phyloP scores from a whole-genome alignment of 768 basidiomycete species.

The Rhodotorula taiwanensis region DNA sequence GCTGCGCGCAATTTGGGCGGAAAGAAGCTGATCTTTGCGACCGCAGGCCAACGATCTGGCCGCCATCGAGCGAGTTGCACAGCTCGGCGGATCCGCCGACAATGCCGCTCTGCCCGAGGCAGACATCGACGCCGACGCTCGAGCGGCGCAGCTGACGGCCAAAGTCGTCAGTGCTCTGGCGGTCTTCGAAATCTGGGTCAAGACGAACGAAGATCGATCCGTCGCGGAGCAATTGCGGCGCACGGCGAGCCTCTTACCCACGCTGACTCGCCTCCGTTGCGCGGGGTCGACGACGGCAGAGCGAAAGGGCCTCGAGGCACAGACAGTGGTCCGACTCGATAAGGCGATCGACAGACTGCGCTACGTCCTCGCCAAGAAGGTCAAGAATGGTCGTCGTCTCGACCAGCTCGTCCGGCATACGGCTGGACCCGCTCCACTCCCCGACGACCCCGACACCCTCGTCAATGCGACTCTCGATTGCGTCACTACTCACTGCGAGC shows the following conservation, averaged over 20 bases:
- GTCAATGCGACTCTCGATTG: slow-evolving; percentile 6
- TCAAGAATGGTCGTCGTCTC: neutral
- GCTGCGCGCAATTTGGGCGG: slow-evolving; percentile 45
- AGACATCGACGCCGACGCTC: neutral
- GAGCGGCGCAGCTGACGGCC: slow-evolving; percentile 4
- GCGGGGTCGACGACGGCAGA: too few relatives aligned
- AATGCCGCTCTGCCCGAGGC: neutral
- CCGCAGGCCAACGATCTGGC: slow-evolving; percentile 27
- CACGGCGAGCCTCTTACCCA: neutral
- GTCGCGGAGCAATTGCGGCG: neutral
- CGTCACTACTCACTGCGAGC: slow-evolving; percentile 1
- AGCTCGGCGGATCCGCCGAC: slow-evolving; percentile 17
- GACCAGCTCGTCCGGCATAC: slow-evolving; percentile 15
- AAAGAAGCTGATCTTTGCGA: slow-evolving; percentile 48
- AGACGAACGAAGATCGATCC: neutral
- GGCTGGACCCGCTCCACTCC: neutral
- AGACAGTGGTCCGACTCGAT: slow-evolving; percentile 6
- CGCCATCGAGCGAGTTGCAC: slow-evolving; percentile 28
- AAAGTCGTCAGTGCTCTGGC: slow-evolving; percentile 5
- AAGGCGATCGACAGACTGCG: slow-evolving; percentile 15
- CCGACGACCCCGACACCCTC: neutral
- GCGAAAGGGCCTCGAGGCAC: neutral
- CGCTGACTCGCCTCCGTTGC: slow-evolving; percentile 3
- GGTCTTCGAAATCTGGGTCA: slow-evolving; percentile 4
- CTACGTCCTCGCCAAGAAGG: neutral